phyloP scores from a whole-genome alignment of 208 protist genomes.

The Wallacemonas sp. region DNA sequence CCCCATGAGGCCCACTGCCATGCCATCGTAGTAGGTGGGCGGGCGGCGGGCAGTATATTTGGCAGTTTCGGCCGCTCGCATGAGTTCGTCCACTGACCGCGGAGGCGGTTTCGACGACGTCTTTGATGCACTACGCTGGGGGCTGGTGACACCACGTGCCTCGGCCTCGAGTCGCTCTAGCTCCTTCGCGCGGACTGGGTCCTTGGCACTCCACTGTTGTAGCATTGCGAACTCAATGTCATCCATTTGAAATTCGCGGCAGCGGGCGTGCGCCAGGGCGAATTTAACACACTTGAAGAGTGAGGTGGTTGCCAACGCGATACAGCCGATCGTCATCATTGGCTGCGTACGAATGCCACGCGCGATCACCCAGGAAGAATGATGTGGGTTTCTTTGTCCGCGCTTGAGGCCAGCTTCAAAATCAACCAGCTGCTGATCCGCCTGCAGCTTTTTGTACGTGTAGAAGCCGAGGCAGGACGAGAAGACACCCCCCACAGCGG shows the following conservation, averaged over 20 bases:
- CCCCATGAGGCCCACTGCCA: constrained; percentile 76
- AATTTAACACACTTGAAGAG: constrained; percentile 71
- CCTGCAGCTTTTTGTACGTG: constrained; percentile 44
- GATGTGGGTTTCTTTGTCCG: constrained; percentile 35
- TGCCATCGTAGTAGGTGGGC: constrained; percentile 76
- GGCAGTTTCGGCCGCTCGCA: neutral
- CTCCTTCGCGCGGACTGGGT: constrained; percentile 10
- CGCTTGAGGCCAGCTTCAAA: constrained; percentile 32
- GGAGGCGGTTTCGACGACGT: neutral
- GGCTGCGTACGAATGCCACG: constrained; percentile 71
- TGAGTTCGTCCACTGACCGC: constrained; percentile 3
- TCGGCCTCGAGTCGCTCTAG: neutral
- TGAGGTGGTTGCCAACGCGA: constrained; percentile 56
- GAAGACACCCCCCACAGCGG: constrained; percentile 43
- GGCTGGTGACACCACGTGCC: neutral
- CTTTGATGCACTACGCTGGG: neutral
- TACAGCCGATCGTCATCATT: constrained; percentile 71
- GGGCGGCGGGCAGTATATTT: constrained; percentile 6
- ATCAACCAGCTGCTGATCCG: constrained; percentile 54
- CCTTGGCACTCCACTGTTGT: constrained; percentile 22
- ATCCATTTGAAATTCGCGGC: constrained; percentile 73
- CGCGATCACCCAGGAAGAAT: constrained; percentile 46
- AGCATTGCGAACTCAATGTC: constrained; percentile 67
- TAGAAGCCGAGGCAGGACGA: constrained; percentile 31
- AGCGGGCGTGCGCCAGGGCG: constrained; percentile 62